phyloP scores from a whole-genome alignment of 176 grass and related monocot genomes.

The Puya raimondii region DNA sequence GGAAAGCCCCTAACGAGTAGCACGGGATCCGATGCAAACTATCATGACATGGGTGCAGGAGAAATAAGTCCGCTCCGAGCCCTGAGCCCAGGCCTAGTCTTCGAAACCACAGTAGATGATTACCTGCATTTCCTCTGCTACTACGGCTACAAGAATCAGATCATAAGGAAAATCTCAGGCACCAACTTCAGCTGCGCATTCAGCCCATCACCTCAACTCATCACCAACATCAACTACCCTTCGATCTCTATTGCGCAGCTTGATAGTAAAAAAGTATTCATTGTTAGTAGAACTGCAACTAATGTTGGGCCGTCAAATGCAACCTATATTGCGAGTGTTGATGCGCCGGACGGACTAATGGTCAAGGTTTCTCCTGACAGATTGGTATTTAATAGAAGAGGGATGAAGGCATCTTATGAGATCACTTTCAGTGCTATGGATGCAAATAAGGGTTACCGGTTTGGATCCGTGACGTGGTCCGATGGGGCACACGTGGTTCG shows the following conservation, averaged over 20 bases:
- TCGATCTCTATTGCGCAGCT: constrained; percentile 75
- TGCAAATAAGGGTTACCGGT: constrained; percentile 44
- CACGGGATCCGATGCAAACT: constrained; percentile 51
- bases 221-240: constrained; percentile 78
- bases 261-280: constrained; percentile 18
- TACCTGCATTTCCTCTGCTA: constrained; percentile 84
- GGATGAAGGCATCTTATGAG: constrained; percentile 63
- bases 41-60: constrained; percentile 80
- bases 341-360: constrained; percentile 35
- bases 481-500: constrained; percentile 72
- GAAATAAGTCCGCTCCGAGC: constrained; percentile 87
- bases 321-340: constrained; percentile 42
- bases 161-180: constrained; percentile 53
- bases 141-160: constrained; percentile 78
- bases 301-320: constrained; percentile 77
- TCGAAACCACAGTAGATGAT: constrained; percentile 59
- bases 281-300: constrained; percentile 47
- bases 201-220: constrained; percentile 50
- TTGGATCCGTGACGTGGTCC: constrained; percentile 71
- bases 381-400: constrained; percentile 51
- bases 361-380: constrained; percentile 55
- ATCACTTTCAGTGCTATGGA: constrained; percentile 41
- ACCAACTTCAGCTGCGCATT: constrained; percentile 41
- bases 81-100: constrained; percentile 86
- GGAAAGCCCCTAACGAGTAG: constrained; percentile 49